phyloP scores from a whole-genome alignment of 192 early-diverging fungal genomes.

The Funneliformis mosseae region DNA sequence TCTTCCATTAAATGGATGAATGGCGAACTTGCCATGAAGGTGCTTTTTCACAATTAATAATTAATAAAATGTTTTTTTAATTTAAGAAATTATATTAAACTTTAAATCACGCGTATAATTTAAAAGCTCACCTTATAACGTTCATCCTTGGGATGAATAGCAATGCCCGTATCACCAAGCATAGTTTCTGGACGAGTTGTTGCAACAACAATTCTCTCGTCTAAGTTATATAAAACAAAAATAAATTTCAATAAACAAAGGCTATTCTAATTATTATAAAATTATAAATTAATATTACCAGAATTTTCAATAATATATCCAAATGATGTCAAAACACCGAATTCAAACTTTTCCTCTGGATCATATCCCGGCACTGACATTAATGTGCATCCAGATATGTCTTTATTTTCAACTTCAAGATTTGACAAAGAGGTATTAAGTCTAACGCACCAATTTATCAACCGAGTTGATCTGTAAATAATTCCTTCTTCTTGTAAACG shows the following conservation, averaged over 20 bases:
- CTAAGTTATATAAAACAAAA: slow-evolving; percentile 17
- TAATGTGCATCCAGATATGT: slow-evolving; percentile 82
- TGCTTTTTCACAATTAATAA: slow-evolving; percentile 50
- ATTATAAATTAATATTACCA: slow-evolving; percentile 31
- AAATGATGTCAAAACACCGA: slow-evolving; percentile 96
- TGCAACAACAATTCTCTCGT: slow-evolving; percentile 91
- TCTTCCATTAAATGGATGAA: slow-evolving; percentile 92
- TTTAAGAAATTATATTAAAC: not conserved
- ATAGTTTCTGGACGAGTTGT: slow-evolving; percentile 99
- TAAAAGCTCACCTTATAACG: slow-evolving; percentile 74
- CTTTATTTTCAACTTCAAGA: slow-evolving; percentile 93
- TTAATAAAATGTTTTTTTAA: not conserved
- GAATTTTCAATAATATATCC: slow-evolving; percentile 88
- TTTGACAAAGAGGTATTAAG: slow-evolving; percentile 97
- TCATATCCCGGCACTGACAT: slow-evolving; percentile 92
- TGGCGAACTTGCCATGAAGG: slow-evolving; percentile 89
- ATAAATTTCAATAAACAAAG: not conserved
- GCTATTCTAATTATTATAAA: not conserved
- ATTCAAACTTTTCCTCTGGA: slow-evolving; percentile 93
- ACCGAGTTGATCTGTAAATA: slow-evolving; percentile 94
- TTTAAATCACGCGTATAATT: not conserved
- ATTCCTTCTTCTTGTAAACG: slow-evolving; percentile 92
- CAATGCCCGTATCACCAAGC: slow-evolving; percentile 97
- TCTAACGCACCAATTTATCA: slow-evolving; percentile 98
- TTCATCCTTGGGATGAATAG: slow-evolving; percentile 89